Conservation (phyloP, 2,329 filamentous ascomycete genomes). For the Tolypocladium tundrense region DNA sequence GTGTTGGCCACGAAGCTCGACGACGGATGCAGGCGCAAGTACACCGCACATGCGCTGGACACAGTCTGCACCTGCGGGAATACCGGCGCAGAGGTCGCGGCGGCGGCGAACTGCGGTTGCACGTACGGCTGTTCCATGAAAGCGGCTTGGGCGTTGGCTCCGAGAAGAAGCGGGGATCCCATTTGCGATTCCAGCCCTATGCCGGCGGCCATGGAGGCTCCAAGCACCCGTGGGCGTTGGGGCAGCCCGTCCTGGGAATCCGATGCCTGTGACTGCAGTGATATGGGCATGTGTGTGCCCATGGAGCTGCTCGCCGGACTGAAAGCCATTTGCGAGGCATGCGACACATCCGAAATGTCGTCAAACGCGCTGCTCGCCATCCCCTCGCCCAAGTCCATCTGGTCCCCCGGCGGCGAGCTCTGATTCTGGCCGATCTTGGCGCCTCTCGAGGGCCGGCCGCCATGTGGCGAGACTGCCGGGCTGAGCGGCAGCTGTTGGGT, state of each 20-base stretch:
- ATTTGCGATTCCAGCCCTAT: slow-evolving; percentile 24
- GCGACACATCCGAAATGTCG: slow-evolving; percentile 12
- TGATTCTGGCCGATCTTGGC: neutral
- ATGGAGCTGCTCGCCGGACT: slow-evolving; percentile 9
- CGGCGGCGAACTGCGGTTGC: slow-evolving; percentile 15
- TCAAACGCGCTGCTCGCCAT: slow-evolving; percentile 12
- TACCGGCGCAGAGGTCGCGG: slow-evolving; percentile 12
- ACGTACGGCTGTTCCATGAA: slow-evolving; percentile 23
- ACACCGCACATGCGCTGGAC: slow-evolving; percentile 41
- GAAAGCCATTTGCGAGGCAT: slow-evolving; percentile 13
- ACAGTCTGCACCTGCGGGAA: slow-evolving; percentile 13
- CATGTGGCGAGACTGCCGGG: neutral
- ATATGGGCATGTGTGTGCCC: slow-evolving; percentile 9
- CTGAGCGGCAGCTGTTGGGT: slow-evolving; percentile 1
- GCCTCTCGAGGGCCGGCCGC: neutral
- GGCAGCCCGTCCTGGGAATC: slow-evolving; percentile 8
- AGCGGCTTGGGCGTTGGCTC: slow-evolving; percentile 24
- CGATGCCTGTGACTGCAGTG: slow-evolving; percentile 12
- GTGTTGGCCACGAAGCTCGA: slow-evolving; percentile 41
- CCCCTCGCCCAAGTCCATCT: slow-evolving; percentile 9
- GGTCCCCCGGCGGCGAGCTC: slow-evolving; percentile 4
- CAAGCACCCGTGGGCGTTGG: slow-evolving; percentile 14
- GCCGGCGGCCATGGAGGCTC: slow-evolving; percentile 10
- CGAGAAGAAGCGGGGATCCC: slow-evolving; percentile 27
- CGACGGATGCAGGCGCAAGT: slow-evolving; percentile 58